A percentile compares a stretch with the other conserved stretches of the same genome.
phyloP scores from a whole-genome alignment of 495 filamentous ascomycete species.

The Pseudotulostoma volvatum region DNA sequence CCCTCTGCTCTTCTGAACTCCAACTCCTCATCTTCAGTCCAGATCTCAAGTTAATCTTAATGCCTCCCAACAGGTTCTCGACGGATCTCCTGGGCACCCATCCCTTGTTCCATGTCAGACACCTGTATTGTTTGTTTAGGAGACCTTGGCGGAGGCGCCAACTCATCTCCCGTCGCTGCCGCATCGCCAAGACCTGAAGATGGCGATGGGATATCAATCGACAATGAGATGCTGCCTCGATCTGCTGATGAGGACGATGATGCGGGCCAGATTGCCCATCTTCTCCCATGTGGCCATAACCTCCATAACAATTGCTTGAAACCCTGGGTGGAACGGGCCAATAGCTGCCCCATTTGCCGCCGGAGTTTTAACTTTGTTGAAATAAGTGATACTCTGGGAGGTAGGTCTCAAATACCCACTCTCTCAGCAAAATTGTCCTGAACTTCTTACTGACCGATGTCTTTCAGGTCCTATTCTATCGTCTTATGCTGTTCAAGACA shows the following conservation, averaged over 20 bases:
- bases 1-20: conserved; percentile 6
- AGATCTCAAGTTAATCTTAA: conserved; percentile 26
- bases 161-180: conserved; percentile 27
- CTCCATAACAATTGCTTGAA: conserved; percentile 82
- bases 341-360: conserved; percentile 94
- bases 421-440: not conserved
- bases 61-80: conserved; percentile 25
- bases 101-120: conserved; percentile 55
- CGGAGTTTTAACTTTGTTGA: conserved; percentile 79
- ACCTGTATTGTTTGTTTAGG: conserved; percentile 95
- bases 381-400: conserved; percentile 58
- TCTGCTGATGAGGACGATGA: conserved; percentile 23
- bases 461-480: conserved; percentile 50
- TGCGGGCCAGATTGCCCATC: conserved; percentile 40
- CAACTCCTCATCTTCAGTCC: conserved; percentile 1
- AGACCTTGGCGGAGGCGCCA: conserved; percentile 53
- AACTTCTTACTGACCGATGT: not conserved
- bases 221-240: conserved; percentile 13
- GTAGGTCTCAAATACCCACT: conserved; percentile 31
- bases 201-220: conserved; percentile 17
- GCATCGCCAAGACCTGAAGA: conserved; percentile 29
- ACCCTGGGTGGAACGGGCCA: conserved; percentile 89
- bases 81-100: conserved; percentile 15
- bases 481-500: conserved; percentile 75
- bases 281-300: conserved; percentile 68